These are phyloP conservation scores for Amaranthus tricolor DNA, from an alignment of 179 eudicot species.

Conservation along the genomic window DNA sequence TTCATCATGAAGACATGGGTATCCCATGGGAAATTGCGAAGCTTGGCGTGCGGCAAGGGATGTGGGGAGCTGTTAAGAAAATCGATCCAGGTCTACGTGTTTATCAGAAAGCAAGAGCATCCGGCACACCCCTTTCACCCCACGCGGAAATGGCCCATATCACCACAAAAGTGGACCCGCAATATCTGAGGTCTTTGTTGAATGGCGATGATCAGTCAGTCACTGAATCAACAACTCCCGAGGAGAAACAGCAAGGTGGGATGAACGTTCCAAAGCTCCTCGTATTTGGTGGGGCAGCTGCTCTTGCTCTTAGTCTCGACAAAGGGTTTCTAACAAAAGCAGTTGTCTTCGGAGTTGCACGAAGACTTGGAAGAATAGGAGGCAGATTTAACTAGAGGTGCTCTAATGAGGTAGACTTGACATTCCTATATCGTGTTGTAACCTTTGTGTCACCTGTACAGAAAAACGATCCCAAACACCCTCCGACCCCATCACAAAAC, in stretches of 20 bases:
- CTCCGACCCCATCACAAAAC: neutral
- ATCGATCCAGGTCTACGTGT: slow-evolving; percentile 76
- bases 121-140: slow-evolving; percentile 49
- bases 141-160: slow-evolving; percentile 70
- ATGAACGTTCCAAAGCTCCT: slow-evolving; percentile 60
- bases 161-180: slow-evolving; percentile 57
- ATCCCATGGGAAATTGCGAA: slow-evolving; percentile 94
- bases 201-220: slow-evolving; percentile 26
- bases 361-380: slow-evolving; percentile 63
- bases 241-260: slow-evolving; percentile 43
- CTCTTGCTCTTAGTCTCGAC: slow-evolving; percentile 72
- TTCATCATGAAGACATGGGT: slow-evolving; percentile 98
- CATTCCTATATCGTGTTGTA: slow-evolving; percentile 7
- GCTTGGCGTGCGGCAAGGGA: slow-evolving; percentile 85
- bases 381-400: slow-evolving; percentile 33
- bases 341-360: slow-evolving; percentile 61
- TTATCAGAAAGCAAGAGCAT: slow-evolving; percentile 66
- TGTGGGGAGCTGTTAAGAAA: slow-evolving; percentile 93
- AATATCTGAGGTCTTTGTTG: slow-evolving; percentile 41
- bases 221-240: slow-evolving; percentile 28
- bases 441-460: slow-evolving; percentile 7
- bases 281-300: slow-evolving; percentile 67
- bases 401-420: slow-evolving; percentile 9
- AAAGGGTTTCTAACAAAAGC: slow-evolving; percentile 77
- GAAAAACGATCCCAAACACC: slow-evolving; percentile 10